phyloP scores from a whole-genome alignment of 345 rosid genomes.

The Euphorbia peplus region DNA sequence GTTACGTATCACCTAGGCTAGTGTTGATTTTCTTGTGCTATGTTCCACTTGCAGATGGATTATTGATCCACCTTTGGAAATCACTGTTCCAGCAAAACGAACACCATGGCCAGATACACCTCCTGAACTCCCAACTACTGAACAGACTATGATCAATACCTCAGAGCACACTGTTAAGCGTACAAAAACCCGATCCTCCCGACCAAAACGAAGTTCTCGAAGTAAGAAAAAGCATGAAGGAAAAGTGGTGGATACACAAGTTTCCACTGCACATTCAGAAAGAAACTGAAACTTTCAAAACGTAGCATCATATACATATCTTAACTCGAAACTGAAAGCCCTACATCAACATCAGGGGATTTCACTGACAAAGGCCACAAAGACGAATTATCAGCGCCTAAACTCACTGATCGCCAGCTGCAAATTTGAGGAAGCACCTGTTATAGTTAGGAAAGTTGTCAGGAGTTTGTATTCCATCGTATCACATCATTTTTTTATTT shows the following conservation, averaged over 20 bases:
- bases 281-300: conserved; percentile 31
- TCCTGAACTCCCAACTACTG: conserved; percentile 65
- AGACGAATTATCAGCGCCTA: conserved; percentile 5
- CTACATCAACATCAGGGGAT: conserved; percentile 12
- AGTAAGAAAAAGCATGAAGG: conserved; percentile 76
- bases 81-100: conserved; percentile 76
- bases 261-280: conserved; percentile 45
- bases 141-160: conserved; percentile 30
- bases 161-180: conserved; percentile 53
- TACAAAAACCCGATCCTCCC: conserved; percentile 48
- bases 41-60: conserved; percentile 60
- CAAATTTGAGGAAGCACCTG: conserved; percentile 20
- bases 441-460: conserved; percentile 21
- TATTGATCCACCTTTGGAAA: conserved; percentile 82
- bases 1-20: neutral
- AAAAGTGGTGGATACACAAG: conserved; percentile 44
- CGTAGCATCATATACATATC: conserved; percentile 1
- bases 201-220: conserved; percentile 57
- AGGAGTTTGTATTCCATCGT: conserved; percentile 17
- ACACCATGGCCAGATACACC: conserved; percentile 97
- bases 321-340: conserved; percentile 23
- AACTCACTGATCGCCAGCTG: conserved; percentile 19
- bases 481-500: conserved; percentile 12
- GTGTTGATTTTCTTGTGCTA: conserved; percentile 7
- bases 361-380: neutral